phyloP scores from a whole-genome alignment of 306 rosid genomes.

The Cucumis hystrix region DNA sequence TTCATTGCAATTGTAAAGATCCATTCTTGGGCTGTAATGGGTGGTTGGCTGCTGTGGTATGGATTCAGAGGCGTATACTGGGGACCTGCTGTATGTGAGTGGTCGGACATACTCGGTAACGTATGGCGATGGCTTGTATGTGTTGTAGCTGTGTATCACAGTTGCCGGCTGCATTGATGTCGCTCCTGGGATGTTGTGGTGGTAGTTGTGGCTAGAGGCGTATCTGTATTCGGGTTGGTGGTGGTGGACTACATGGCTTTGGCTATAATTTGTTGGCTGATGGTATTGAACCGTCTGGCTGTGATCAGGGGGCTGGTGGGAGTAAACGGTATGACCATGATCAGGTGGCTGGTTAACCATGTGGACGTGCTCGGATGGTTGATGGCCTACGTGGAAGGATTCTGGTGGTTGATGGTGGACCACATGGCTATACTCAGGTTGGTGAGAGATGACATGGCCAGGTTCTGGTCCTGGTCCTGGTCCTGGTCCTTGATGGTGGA shows the following conservation, averaged over 20 bases:
- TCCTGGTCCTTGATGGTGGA: not conserved
- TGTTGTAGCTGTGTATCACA: slow-evolving; percentile 57
- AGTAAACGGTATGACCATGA: not conserved
- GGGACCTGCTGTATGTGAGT: slow-evolving; percentile 17
- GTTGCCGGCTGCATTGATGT: slow-evolving; percentile 10
- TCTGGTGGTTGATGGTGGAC: not conserved
- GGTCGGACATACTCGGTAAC: slow-evolving; percentile 50
- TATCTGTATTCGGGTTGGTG: not conserved
- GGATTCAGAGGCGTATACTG: slow-evolving; percentile 47
- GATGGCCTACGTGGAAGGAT: not conserved
- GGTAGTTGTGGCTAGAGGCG: slow-evolving; percentile 9
- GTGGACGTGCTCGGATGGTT: not conserved
- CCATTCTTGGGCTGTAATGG: slow-evolving; percentile 25
- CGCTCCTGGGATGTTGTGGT: slow-evolving; percentile 23
- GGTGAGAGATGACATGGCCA: not conserved
- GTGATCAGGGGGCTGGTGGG: not conserved
- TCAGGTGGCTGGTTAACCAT: not conserved
- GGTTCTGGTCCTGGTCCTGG: too few relatives aligned
- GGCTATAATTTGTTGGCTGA: not conserved
- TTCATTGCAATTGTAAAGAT: slow-evolving; percentile 27
- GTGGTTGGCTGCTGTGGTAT: slow-evolving; percentile 21
- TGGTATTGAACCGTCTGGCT: not conserved
- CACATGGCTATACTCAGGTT: not conserved
- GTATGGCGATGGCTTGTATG: slow-evolving; percentile 46
- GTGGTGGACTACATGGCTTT: not conserved